Conservation (phyloP, 2,329 filamentous ascomycete species). For the Botrytis tulipae region DNA sequence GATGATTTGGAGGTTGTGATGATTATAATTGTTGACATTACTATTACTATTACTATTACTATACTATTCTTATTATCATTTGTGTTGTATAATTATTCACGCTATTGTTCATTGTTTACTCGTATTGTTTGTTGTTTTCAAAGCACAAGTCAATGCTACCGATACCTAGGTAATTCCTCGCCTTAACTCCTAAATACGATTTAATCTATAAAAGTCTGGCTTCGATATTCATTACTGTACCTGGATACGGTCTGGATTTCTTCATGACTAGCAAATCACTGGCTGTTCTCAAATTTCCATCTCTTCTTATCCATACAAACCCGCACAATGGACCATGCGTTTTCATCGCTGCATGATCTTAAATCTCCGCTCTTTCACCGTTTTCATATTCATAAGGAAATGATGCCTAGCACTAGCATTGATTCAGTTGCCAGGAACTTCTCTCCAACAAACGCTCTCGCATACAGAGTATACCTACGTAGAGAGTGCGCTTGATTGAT, state of each 20-base stretch:
- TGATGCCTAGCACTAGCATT: background rate
- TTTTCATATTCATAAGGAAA: conserved; percentile 3
- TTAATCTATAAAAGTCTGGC: background rate
- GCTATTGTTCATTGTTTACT: background rate
- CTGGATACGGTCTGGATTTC: background rate
- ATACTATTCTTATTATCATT: background rate
- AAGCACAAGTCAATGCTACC: background rate
- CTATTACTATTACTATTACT: background rate
- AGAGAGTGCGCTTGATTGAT: background rate
- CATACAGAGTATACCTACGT: background rate
- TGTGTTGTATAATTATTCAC: background rate
- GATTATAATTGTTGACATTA: background rate
- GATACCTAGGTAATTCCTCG: background rate
- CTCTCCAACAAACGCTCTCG: background rate
- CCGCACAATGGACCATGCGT: background rate
- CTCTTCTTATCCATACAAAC: background rate
- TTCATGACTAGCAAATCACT: background rate
- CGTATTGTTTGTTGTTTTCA: background rate
- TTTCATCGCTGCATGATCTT: conserved; percentile 9
- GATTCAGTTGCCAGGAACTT: background rate
- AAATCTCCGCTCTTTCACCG: conserved; percentile 10
- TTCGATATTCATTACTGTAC: background rate
- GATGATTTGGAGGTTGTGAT: background rate
- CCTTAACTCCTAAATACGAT: background rate
- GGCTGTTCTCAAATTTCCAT: background rate